Conservation (phyloP, 495 filamentous ascomycete genomes). For the Penicillium fimorum region DNA sequence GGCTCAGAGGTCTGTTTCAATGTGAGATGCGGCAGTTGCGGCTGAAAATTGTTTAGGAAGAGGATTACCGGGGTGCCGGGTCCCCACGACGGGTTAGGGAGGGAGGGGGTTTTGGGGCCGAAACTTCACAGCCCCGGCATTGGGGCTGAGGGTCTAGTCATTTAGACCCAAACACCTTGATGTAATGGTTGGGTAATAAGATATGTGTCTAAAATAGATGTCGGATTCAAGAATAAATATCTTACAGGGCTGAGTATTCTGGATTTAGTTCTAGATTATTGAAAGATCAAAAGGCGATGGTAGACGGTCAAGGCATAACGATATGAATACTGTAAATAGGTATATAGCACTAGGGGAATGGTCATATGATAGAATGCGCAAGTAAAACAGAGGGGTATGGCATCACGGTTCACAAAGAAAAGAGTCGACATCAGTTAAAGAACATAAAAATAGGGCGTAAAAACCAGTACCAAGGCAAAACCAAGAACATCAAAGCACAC, state of each 20-base stretch:
- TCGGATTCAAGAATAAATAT: neutral
- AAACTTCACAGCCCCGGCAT: conserved; percentile 2
- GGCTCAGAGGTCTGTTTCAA: neutral
- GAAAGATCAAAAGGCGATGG: neutral
- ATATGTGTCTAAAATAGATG: too few species aligned
- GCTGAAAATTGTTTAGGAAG: conserved; percentile 1
- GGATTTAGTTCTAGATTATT: neutral
- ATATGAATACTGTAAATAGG: conserved; percentile 7
- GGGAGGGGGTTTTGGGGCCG: neutral
- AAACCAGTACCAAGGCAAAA: conserved; percentile 4
- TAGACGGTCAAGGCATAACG: neutral
- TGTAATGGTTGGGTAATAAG: neutral
- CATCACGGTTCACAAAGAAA: conserved; percentile 12
- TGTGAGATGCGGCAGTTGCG: neutral
- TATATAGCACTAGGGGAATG: conserved; percentile 8
- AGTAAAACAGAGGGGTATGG: conserved; percentile 13
- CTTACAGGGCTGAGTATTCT: neutral
- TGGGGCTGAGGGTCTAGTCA: neutral
- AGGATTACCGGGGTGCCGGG: neutral
- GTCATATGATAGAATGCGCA: conserved; percentile 12
- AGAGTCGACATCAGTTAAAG: conserved; percentile 13
- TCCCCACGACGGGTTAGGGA: neutral
- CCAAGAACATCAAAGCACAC: conserved; percentile 12
- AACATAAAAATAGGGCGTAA: conserved; percentile 7
- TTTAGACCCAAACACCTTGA: neutral